phyloP scores from a whole-genome alignment of 352 stramenopile genomes.

The Phytopythium ostracodes region DNA sequence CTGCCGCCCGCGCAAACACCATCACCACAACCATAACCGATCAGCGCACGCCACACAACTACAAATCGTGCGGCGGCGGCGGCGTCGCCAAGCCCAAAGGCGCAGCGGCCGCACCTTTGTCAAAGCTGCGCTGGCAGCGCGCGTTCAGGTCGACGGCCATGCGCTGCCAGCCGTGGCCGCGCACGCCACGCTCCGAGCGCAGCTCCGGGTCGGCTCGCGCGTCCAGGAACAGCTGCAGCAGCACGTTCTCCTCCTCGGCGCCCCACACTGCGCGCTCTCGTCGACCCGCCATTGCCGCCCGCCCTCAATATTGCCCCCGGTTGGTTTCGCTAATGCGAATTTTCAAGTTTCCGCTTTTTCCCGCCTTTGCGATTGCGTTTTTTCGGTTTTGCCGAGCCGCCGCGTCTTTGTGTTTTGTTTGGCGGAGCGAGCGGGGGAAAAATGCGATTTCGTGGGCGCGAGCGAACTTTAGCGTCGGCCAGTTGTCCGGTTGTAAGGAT shows the following conservation, averaged over 20 bases:
- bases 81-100: no score
- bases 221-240: conserved; percentile 31
- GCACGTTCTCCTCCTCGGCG: conserved; percentile 17
- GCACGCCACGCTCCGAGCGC: conserved; percentile 21
- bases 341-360: neutral
- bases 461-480: no score
- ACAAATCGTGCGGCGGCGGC: no score
- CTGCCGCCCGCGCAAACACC: conserved; percentile 4
- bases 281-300: conserved; percentile 18
- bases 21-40: no score
- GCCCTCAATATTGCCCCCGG: no score
- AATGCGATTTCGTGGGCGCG: neutral
- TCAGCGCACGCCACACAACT: neutral
- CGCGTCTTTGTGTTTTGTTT: neutral
- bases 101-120: conserved; percentile 25
- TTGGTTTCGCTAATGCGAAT: neutral
- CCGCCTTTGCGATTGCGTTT: no score
- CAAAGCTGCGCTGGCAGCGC: conserved; percentile 19
- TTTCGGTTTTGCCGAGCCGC: neutral
- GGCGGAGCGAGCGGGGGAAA: neutral
- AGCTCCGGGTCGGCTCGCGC: conserved; percentile 19
- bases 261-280: conserved; percentile 24
- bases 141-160: conserved; percentile 23
- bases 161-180: conserved; percentile 12
- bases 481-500: neutral